phyloP scores from a whole-genome alignment of 306 rosid genomes.

The Canavalia ensiformis region DNA sequence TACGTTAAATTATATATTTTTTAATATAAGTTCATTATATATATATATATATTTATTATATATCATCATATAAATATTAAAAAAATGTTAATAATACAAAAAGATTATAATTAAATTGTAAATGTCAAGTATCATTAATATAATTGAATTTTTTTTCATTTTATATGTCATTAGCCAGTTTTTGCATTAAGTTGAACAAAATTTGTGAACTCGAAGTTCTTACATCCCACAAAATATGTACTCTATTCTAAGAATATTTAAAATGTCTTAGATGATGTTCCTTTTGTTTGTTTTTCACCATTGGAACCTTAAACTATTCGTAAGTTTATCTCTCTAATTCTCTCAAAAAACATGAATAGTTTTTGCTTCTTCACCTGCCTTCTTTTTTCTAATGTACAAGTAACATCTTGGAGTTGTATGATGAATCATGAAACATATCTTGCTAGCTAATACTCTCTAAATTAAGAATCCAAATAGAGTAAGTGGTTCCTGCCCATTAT shows the following conservation, averaged over 20 bases:
- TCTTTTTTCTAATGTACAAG: constrained; percentile 35
- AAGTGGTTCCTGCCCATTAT: constrained; percentile 33
- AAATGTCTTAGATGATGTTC: constrained; percentile 53
- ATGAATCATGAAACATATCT: constrained; percentile 22
- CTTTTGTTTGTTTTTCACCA: constrained; percentile 58
- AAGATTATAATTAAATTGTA: no score
- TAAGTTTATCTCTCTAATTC: constrained; percentile 44
- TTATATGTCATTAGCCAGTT: not conserved
- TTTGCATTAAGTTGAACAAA: constrained; percentile 51
- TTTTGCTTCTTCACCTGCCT: constrained; percentile 19
- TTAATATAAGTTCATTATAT: no score
- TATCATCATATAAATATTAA: no score
- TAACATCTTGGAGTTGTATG: constrained; percentile 25
- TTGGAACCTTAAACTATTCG: constrained; percentile 48
- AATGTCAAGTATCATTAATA: no score
- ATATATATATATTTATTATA: no score
- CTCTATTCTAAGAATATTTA: constrained; percentile 34
- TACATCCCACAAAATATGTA: constrained; percentile 65
- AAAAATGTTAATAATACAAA: no score
- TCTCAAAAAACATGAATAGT: constrained; percentile 35
- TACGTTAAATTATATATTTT: no score
- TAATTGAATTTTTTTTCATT: no score
- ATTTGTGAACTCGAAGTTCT: constrained; percentile 57
- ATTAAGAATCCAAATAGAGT: not conserved
- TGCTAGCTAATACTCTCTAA: constrained; percentile 5